Percentiles rank a stretch among this genome's conserved stretches.
phyloP scores from a whole-genome alignment of 2,329 filamentous ascomycete species.

The Rhynchosporium graminicola region DNA sequence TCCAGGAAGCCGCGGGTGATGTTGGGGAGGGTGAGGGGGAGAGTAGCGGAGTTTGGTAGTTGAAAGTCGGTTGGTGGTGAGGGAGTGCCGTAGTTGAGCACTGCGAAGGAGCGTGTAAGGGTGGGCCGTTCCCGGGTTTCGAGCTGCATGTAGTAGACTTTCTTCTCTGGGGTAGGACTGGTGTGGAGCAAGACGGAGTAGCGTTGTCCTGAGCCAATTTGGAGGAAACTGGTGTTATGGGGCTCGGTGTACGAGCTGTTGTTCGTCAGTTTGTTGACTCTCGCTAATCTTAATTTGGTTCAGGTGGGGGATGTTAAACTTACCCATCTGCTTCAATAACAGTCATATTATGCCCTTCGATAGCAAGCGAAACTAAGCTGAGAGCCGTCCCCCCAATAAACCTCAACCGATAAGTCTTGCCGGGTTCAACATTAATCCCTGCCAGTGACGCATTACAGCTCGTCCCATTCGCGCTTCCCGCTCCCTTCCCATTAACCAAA shows the following conservation, averaged over 20 bases:
- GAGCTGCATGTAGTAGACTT: constrained; percentile 46
- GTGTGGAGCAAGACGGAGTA: constrained; percentile 51
- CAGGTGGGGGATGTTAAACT: constrained; percentile 30
- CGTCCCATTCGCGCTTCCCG: constrained; percentile 44
- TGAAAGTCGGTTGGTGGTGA: constrained; percentile 21
- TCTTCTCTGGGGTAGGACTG: constrained; percentile 41
- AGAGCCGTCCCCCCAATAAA: constrained; percentile 59
- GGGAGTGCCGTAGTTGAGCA: constrained; percentile 43
- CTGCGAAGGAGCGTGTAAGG: constrained; percentile 44
- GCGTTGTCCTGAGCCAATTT: constrained; percentile 52
- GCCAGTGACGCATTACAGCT: constrained; percentile 43
- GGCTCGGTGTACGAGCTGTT: constrained; percentile 45
- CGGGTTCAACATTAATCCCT: constrained; percentile 59
- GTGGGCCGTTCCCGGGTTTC: constrained; percentile 48
- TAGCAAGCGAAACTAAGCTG: constrained; percentile 53
- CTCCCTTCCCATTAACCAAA: constrained; percentile 57
- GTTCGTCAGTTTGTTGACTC: constrained; percentile 10
- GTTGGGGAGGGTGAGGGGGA: constrained; percentile 34
- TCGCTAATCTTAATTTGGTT: constrained; percentile 18
- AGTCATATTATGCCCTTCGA: constrained; percentile 58
- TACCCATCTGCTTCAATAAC: constrained; percentile 62
- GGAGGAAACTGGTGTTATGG: constrained; percentile 45
- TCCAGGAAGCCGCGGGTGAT: constrained; percentile 38
- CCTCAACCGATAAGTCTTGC: constrained; percentile 61
- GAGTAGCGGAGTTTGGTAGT: constrained; percentile 23